phyloP scores from a whole-genome alignment of 345 rosid species.

The Pistacia vera region DNA sequence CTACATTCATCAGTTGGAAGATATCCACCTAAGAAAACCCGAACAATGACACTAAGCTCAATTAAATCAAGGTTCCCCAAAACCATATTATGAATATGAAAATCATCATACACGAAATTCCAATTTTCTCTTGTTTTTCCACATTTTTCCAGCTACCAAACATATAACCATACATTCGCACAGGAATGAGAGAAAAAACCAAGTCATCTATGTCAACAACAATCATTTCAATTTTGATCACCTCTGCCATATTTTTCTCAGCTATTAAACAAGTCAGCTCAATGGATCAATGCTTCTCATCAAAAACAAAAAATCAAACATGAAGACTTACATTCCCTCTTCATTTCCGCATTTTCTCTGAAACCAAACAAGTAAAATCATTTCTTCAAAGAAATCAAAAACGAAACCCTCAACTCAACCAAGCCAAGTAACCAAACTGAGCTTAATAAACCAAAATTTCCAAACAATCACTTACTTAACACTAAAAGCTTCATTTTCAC shows the following conservation, averaged over 20 bases:
- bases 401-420: background rate
- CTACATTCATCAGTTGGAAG: too few relatives aligned
- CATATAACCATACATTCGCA: background rate
- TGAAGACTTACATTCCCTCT: background rate
- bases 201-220: too few relatives aligned
- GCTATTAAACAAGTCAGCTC: background rate
- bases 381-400: conserved; percentile 1
- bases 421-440: background rate
- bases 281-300: background rate
- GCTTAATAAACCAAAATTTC: conserved; percentile 12
- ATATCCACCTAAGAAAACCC: too few relatives aligned
- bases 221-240: background rate
- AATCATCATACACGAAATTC: too few relatives aligned
- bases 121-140: background rate
- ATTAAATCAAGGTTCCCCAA: background rate
- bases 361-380: conserved; percentile 18
- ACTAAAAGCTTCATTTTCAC: background rate
- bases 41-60: background rate
- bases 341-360: conserved; percentile 12
- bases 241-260: background rate
- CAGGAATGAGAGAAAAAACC: background rate
- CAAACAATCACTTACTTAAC: background rate
- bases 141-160: background rate
- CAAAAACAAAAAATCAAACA: background rate
- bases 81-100: background rate